These are phyloP conservation scores for Ogataea pini DNA, from an alignment of 805 yeast species.

Conservation along the genomic window DNA sequence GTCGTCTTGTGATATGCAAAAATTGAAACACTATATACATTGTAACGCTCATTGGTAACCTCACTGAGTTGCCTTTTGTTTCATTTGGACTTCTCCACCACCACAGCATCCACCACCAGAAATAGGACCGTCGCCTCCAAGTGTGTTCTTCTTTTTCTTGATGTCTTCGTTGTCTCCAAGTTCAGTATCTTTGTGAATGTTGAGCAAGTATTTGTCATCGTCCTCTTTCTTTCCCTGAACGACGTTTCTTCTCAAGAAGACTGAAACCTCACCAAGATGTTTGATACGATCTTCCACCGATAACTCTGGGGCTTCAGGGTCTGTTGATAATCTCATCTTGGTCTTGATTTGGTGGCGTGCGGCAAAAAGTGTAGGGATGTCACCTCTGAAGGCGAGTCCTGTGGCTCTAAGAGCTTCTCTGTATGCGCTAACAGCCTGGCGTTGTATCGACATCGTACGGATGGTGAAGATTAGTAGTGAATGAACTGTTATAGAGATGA, in stretches of 20 bases:
- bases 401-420: slow-evolving; percentile 70
- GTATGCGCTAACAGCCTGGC: slow-evolving; percentile 48
- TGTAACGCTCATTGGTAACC: background rate
- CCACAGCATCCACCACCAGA: slow-evolving; percentile 57
- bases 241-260: slow-evolving; percentile 68
- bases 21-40: slow-evolving; percentile 5
- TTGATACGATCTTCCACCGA: slow-evolving; percentile 50
- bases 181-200: slow-evolving; percentile 80
- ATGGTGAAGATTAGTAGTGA: too few relatives aligned
- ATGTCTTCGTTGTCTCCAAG: slow-evolving; percentile 87
- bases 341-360: slow-evolving; percentile 61
- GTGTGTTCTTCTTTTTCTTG: slow-evolving; percentile 40
- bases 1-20: too few relatives aligned
- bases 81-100: slow-evolving; percentile 44
- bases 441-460: slow-evolving; percentile 27
- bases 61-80: slow-evolving; percentile 17
- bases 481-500: too few relatives aligned
- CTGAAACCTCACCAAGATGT: slow-evolving; percentile 68
- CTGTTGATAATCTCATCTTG: slow-evolving; percentile 44
- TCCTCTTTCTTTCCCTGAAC: slow-evolving; percentile 71
- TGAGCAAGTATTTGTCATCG: slow-evolving; percentile 52
- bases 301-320: slow-evolving; percentile 47
- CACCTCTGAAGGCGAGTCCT: slow-evolving; percentile 56
- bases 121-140: slow-evolving; percentile 33
- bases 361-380: slow-evolving; percentile 49